phyloP scores from a whole-genome alignment of 2,329 filamentous ascomycete species.

The Aspergillus glaucus region DNA sequence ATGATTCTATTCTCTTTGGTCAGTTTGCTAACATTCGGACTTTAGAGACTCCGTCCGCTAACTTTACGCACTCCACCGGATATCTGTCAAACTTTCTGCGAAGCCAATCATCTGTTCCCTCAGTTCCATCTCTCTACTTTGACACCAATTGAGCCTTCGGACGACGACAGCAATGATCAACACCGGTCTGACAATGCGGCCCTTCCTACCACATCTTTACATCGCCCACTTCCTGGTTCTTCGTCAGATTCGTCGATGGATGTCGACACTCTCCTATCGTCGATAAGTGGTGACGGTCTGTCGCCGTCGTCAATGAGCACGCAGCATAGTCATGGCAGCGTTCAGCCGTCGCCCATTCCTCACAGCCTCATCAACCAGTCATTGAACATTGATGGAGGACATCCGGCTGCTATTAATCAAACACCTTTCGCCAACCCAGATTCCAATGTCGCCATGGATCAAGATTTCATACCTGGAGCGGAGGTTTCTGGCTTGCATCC shows the following conservation, averaged over 20 bases:
- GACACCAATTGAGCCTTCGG: conserved; percentile 33
- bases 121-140: conserved; percentile 19
- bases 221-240: conserved; percentile 3
- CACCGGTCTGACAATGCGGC: conserved; percentile 3
- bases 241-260: conserved; percentile 17
- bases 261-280: conserved; percentile 21
- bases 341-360: conserved; percentile 25
- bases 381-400: conserved; percentile 26
- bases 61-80: conserved; percentile 19
- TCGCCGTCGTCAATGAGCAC: conserved; percentile 17
- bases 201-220: conserved; percentile 1
- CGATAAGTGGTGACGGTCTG: conserved; percentile 10
- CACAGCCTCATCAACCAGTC: conserved; percentile 23
- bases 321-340: conserved; percentile 8
- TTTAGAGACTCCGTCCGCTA: conserved; percentile 28
- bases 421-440: neutral
- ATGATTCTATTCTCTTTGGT: neutral
- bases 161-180: conserved; percentile 23
- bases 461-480: neutral
- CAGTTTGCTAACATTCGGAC: conserved; percentile 5
- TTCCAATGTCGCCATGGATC: neutral
- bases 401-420: conserved; percentile 1
- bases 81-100: conserved; percentile 14
- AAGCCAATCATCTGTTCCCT: conserved; percentile 10
- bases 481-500: neutral